phyloP scores from a whole-genome alignment of 2,329 filamentous ascomycete genomes.

The Cephalotrichum gorgonifer region DNA sequence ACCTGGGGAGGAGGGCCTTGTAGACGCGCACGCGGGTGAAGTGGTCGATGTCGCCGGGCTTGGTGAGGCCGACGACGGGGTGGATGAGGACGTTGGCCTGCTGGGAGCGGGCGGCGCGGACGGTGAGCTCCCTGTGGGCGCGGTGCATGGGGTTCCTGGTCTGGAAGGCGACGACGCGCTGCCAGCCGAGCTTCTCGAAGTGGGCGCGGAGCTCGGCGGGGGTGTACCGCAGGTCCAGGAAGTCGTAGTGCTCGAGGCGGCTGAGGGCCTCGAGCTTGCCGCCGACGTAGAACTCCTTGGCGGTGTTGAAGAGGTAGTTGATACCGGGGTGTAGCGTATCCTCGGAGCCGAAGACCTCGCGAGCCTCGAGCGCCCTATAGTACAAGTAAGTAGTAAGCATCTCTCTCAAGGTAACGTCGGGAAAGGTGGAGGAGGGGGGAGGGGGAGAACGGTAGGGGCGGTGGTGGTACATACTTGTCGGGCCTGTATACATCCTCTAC shows the following conservation, averaged over 20 bases:
- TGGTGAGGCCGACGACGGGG: constrained; percentile 95
- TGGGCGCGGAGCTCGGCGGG: constrained; percentile 89
- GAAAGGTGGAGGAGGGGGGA: not conserved
- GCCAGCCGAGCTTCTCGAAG: constrained; percentile 99
- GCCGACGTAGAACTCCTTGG: constrained; percentile 84
- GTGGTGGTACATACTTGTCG: constrained; percentile 63
- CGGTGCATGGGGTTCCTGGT: constrained; percentile 99
- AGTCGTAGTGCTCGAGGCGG: constrained; percentile 96
- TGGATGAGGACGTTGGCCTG: constrained; percentile 99
- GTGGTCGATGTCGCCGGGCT: constrained; percentile 98
- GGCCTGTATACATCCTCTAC: constrained; percentile 93
- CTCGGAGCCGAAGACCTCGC: constrained; percentile 86
- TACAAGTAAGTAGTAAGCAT: constrained; percentile 6
- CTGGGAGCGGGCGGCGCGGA: constrained; percentile 87
- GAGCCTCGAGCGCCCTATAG: constrained; percentile 70
- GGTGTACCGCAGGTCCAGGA: constrained; percentile 90
- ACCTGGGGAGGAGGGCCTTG: constrained; percentile 89
- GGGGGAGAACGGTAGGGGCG: not conserved
- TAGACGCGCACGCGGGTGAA: constrained; percentile 99
- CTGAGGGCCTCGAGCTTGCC: constrained; percentile 94
- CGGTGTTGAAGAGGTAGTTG: constrained; percentile 74
- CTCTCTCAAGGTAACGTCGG: not conserved
- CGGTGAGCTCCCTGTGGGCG: constrained; percentile 93
- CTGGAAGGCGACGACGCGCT: constrained; percentile 96
- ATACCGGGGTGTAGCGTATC: constrained; percentile 87